Conservation (phyloP, 2,329 filamentous ascomycete species). For the Cytospora mali region DNA sequence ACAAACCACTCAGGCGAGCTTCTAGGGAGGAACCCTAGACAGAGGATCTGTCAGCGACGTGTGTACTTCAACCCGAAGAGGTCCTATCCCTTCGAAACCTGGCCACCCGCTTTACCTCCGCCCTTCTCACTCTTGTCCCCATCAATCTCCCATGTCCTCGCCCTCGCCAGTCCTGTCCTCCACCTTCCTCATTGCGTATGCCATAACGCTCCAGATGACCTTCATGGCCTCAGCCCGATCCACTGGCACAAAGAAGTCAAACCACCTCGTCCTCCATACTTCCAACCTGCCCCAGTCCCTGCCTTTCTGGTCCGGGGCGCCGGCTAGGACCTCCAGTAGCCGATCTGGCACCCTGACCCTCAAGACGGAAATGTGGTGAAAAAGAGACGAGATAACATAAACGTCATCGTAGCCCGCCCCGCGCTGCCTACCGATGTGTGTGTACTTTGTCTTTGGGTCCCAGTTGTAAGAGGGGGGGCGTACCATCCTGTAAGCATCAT, state of each 20-base stretch:
- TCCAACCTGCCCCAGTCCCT: conserved; percentile 56
- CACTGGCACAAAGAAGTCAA: conserved; percentile 57
- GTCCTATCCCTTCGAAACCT: conserved; percentile 7
- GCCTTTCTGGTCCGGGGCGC: conserved; percentile 38
- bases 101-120: neutral
- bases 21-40: neutral
- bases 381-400: conserved; percentile 62
- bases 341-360: conserved; percentile 59
- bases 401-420: conserved; percentile 60
- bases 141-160: conserved; percentile 37
- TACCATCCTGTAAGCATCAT: conserved; percentile 66
- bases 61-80: neutral
- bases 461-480: conserved; percentile 59
- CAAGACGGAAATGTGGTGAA: conserved; percentile 63
- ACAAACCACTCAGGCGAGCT: neutral
- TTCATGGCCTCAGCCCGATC: conserved; percentile 61
- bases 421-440: conserved; percentile 54
- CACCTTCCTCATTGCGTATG: conserved; percentile 58
- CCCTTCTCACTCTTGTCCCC: conserved; percentile 34
- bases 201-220: conserved; percentile 61
- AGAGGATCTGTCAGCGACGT: neutral
- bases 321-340: conserved; percentile 56
- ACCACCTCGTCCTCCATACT: conserved; percentile 63
- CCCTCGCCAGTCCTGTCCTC: conserved; percentile 32
- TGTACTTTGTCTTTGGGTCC: conserved; percentile 62